phyloP scores from a whole-genome alignment of 1,139 yeast genomes.

The Candida freyschussii region DNA sequence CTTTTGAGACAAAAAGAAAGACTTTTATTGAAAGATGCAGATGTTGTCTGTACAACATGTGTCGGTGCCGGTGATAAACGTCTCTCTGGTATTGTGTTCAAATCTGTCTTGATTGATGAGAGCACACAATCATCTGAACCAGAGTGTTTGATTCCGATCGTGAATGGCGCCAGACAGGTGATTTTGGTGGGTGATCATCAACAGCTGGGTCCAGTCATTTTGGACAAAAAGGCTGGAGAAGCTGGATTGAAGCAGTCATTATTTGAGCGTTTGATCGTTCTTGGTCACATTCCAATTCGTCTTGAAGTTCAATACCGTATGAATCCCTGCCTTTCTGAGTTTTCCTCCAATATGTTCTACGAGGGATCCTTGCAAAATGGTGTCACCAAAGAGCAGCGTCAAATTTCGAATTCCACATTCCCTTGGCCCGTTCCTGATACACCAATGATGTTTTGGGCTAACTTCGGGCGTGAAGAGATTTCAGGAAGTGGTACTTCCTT shows the following conservation, averaged over 20 bases:
- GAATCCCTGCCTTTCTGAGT: constrained; percentile 86
- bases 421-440: constrained; percentile 85
- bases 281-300: constrained; percentile 82
- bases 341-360: constrained; percentile 88
- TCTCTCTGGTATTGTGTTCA: constrained; percentile 49
- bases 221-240: constrained; percentile 73
- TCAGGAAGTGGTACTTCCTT: constrained; percentile 81
- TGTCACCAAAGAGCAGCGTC: constrained; percentile 70
- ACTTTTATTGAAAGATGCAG: constrained; percentile 51
- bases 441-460: constrained; percentile 97
- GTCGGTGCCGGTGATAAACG: constrained; percentile 85
- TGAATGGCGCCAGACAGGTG: constrained; percentile 84
- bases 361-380: constrained; percentile 93
- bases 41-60: constrained; percentile 88
- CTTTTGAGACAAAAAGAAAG: constrained; percentile 45
- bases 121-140: constrained; percentile 95
- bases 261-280: constrained; percentile 78
- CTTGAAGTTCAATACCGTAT: constrained; percentile 92
- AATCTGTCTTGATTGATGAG: constrained; percentile 85
- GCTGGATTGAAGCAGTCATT: constrained; percentile 84
- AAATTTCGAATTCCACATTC: constrained; percentile 51
- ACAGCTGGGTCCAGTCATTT: constrained; percentile 87
- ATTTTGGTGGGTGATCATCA: constrained; percentile 93
- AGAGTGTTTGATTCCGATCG: constrained; percentile 82
- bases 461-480: constrained; percentile 84